Base-by-base conservation (phyloP, 768 basidiomycete genomes). In the Leucosporidium yakuticum region DNA sequence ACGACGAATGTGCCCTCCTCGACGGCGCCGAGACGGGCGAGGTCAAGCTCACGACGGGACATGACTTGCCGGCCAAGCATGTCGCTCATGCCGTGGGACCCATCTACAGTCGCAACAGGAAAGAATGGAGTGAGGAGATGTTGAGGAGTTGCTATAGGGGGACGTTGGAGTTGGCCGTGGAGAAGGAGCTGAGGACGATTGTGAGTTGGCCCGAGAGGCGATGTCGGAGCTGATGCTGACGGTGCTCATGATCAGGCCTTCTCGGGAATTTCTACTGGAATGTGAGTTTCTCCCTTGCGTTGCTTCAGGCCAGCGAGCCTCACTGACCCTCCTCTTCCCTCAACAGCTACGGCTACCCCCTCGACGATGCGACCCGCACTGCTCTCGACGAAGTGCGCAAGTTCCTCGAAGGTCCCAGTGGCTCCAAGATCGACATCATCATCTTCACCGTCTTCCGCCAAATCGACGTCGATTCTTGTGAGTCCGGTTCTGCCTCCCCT, bases 61-160 rank as follows among this genome's bases (percentile, higher is more conserved):
- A 69, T 65, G 23, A 27, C 2, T 62, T 72, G 0, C 60, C 68
- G 4, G 44, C 67, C 5, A 56, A 47, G 21, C 54, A 58, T 20
- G 27, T 72, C 31, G 61, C 64, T 21, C 71, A 72, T 55, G 69
- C 67, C 4, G 71, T 72, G 36, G 71, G 71, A 0, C 71, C 71
- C 4, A 58, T 72, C 58, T 72, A 58, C 49, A 21, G 21, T 25
- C 15, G 39, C 0, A 12, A 23, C 14, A 8, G 25, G 2, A 53
- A 39, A 17, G 17, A 27, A 11, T 9, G 32, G 39, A 32, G 49
- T 15, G 65, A 67, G 50, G 21, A 32, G 31, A 14, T 21, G 36
- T 36, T 72, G 36, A 39, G 71, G 39, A 58, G 60, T 12, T 72
- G 71, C 49, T 72, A 72, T 56, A 21, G 25, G 27, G 19, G 32